phyloP scores from a whole-genome alignment of 2,329 filamentous ascomycete species.

The Blastomyces gilchristii region DNA sequence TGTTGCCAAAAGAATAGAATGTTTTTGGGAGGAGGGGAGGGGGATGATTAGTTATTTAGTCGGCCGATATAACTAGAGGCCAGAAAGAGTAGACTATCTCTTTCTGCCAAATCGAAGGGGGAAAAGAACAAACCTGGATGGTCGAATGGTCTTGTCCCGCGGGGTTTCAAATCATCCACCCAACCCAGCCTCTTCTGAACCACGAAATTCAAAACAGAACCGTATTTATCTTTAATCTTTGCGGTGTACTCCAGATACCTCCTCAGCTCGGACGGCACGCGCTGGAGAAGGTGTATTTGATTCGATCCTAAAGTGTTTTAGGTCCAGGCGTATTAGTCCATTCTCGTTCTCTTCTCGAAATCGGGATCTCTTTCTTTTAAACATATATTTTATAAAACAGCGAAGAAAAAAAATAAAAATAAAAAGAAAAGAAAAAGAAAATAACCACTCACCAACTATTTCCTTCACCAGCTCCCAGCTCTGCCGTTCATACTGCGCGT shows the following conservation, averaged over 20 bases:
- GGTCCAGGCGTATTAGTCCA: background rate
- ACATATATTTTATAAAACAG: background rate
- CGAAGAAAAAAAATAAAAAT: background rate
- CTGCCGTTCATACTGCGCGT: constrained; percentile 52
- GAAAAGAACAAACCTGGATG: constrained; percentile 22
- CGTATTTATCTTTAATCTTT: constrained; percentile 45
- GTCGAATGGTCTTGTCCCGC: constrained; percentile 31
- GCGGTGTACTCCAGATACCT: constrained; percentile 50
- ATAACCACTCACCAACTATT: constrained; percentile 38
- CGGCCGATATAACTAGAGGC: background rate
- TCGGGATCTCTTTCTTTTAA: background rate
- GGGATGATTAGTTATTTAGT: background rate
- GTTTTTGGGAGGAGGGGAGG: too few relatives aligned
- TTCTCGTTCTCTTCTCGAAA: background rate
- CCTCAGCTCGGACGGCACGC: constrained; percentile 49
- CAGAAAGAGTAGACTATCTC: background rate
- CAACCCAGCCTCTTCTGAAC: constrained; percentile 46
- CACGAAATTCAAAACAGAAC: constrained; percentile 47
- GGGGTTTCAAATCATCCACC: constrained; percentile 37
- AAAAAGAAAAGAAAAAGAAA: background rate
- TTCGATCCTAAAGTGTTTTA: constrained; percentile 42
- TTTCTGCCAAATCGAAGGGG: background rate
- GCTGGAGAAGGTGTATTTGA: constrained; percentile 63
- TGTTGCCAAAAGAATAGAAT: background rate
- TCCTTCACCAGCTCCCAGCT: constrained; percentile 60